Conservation (phyloP, 2,329 filamentous ascomycete species). For the Herpotrichia juniperi region DNA sequence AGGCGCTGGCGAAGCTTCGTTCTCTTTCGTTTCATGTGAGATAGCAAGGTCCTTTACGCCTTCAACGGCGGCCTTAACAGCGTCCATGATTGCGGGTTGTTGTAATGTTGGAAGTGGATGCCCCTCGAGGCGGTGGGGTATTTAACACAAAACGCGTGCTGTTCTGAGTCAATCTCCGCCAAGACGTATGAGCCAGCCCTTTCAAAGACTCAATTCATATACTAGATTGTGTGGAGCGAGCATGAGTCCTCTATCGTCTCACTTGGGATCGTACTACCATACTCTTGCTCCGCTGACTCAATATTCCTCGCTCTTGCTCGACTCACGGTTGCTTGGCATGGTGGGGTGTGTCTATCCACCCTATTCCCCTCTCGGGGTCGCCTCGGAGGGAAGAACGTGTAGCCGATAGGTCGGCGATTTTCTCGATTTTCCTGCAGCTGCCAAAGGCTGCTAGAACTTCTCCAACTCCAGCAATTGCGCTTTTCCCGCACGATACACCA, state of each 20-base stretch:
- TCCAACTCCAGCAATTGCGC: conserved; percentile 36
- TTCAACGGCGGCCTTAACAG: conserved; percentile 58
- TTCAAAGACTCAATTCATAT: conserved; percentile 3
- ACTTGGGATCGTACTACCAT: no score
- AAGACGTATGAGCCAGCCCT: conserved; percentile 13
- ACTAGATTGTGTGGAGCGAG: conserved; percentile 6
- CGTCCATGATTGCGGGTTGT: conserved; percentile 52
- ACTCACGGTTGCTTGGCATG: conserved; percentile 11
- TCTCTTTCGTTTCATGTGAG: conserved; percentile 46
- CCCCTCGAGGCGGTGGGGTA: conserved; percentile 22
- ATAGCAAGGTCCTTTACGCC: conserved; percentile 67
- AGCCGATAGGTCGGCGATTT: conserved; percentile 29
- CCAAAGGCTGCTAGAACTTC: conserved; percentile 25
- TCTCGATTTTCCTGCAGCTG: conserved; percentile 33
- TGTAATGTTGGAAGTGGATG: conserved; percentile 24
- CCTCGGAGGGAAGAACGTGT: conserved; percentile 25
- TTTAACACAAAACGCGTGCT: conserved; percentile 7
- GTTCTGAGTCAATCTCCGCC: conserved; percentile 28
- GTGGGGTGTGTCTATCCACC: conserved; percentile 2
- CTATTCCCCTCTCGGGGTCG: conserved; percentile 10
- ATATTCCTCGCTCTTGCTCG: conserved; percentile 24
- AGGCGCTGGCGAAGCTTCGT: no score
- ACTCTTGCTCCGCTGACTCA: no score
- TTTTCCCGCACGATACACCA: conserved; percentile 17
- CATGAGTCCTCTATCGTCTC: no score